These are phyloP conservation scores for Fusarium aywerte DNA, from an alignment of 2,329 filamentous ascomycete species.

Conservation along the genomic window DNA sequence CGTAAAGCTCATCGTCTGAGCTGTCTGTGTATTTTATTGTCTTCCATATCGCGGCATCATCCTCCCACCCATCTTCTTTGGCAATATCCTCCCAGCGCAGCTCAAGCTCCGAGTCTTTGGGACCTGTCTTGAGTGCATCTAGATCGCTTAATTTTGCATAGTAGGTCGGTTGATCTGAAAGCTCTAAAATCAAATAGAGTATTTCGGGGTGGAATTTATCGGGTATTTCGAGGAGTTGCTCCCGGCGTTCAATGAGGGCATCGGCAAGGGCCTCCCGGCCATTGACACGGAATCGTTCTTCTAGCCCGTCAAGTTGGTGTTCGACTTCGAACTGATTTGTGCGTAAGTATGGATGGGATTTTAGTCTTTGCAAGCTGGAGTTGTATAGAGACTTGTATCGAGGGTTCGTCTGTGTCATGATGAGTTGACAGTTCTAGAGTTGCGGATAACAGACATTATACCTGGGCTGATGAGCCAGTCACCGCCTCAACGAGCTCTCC, in stretches of 20 bases:
- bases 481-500: slow-evolving; percentile 77
- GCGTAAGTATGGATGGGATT: slow-evolving; percentile 67
- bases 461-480: slow-evolving; percentile 64
- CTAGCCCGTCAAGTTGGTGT: slow-evolving; percentile 73
- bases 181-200: slow-evolving; percentile 79
- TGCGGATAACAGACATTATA: slow-evolving; percentile 46
- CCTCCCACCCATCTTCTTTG: slow-evolving; percentile 77
- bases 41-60: slow-evolving; percentile 75
- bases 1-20: slow-evolving; percentile 63
- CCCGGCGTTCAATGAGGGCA: slow-evolving; percentile 68
- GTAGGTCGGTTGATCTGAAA: slow-evolving; percentile 82
- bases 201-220: slow-evolving; percentile 81
- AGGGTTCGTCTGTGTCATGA: slow-evolving; percentile 42
- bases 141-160: slow-evolving; percentile 74
- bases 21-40: slow-evolving; percentile 74
- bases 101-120: slow-evolving; percentile 55
- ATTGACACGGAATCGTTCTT: slow-evolving; percentile 86
- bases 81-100: slow-evolving; percentile 85
- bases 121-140: slow-evolving; percentile 59
- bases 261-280: slow-evolving; percentile 83
- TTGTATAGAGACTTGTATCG: slow-evolving; percentile 61
- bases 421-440: slow-evolving; percentile 10
- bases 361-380: slow-evolving; percentile 61
- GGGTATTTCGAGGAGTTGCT: slow-evolving; percentile 64
- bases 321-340: slow-evolving; percentile 82